Conservation (phyloP, 2,329 filamentous ascomycete genomes). For the Colletotrichum limetticola region DNA sequence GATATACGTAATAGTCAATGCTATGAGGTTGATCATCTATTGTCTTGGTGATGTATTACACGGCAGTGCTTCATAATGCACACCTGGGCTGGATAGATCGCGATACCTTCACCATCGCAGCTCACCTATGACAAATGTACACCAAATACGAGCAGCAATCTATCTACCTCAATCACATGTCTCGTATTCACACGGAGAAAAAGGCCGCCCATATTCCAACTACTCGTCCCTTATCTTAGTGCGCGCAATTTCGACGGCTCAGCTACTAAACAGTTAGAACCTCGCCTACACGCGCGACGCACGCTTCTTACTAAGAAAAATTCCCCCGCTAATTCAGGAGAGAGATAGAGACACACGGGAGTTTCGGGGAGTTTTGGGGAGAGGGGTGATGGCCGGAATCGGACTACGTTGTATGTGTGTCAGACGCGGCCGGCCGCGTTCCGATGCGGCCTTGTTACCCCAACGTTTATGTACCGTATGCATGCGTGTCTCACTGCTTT, state of each 20-base stretch:
- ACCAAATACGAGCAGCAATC: neutral
- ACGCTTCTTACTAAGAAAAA: neutral
- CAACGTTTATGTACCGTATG: neutral
- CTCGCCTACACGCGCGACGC: neutral
- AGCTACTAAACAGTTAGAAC: no score
- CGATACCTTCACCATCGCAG: no score
- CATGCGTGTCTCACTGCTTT: conserved; percentile 2
- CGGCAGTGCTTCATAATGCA: no score
- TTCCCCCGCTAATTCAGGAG: neutral
- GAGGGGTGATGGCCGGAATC: neutral
- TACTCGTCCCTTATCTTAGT: neutral
- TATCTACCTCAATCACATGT: neutral
- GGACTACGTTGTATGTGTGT: neutral
- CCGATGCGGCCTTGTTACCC: conserved; percentile 3
- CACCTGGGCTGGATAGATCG: no score
- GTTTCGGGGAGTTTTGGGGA: neutral
- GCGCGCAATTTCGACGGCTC: neutral
- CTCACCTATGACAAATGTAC: neutral
- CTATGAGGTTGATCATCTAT: no score
- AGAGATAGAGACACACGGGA: neutral
- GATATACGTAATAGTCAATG: no score
- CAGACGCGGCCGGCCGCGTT: neutral
- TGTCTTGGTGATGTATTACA: no score
- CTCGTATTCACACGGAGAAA: no score
- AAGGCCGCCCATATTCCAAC: no score